Evolutionary conservation across 352 stramenopile genomes (phyloP).

Genomic region (Nothophytophthora sp.): DNA sequence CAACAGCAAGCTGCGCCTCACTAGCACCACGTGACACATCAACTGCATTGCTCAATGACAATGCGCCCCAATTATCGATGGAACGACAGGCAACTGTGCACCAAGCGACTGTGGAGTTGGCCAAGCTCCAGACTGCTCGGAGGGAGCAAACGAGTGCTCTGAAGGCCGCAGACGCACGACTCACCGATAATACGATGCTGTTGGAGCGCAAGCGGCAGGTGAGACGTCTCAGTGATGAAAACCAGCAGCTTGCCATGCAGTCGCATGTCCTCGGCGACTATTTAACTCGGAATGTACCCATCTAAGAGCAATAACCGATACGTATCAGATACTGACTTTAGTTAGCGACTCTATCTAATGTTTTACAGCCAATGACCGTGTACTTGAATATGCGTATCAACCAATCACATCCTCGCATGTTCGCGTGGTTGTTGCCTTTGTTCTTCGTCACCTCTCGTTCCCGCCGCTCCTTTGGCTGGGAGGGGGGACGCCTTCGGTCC

Average conservation of each 20-base stretch:
- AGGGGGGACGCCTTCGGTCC: too few relatives aligned
- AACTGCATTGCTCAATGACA: not conserved
- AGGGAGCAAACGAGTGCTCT: slow-evolving; percentile 11
- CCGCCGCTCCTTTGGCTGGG: slow-evolving; percentile 17
- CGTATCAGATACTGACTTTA: not conserved
- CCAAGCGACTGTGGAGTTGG: slow-evolving; percentile 20
- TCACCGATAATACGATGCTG: slow-evolving; percentile 43
- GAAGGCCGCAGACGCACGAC: slow-evolving; percentile 20
- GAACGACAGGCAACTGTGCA: slow-evolving; percentile 21
- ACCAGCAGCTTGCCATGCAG: slow-evolving; percentile 33
- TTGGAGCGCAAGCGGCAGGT: slow-evolving; percentile 45
- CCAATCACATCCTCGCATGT: slow-evolving; percentile 4
- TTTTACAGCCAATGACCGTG: slow-evolving; percentile 18
- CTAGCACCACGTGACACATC: not conserved
- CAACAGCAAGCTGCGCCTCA: too few relatives aligned
- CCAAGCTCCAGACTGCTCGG: slow-evolving; percentile 19
- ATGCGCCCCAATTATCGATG: not conserved
- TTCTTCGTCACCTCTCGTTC: not conserved
- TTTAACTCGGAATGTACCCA: too few relatives aligned
- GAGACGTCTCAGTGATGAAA: slow-evolving; percentile 41
- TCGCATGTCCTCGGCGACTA: slow-evolving; percentile 43
- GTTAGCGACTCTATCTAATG: too few relatives aligned
- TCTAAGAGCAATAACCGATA: too few relatives aligned
- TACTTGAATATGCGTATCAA: slow-evolving; percentile 15
- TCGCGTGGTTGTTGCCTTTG: too few relatives aligned